Base-by-base conservation (phyloP, 2,329 filamentous ascomycete species). In the Botryotinia narcissicola region DNA sequence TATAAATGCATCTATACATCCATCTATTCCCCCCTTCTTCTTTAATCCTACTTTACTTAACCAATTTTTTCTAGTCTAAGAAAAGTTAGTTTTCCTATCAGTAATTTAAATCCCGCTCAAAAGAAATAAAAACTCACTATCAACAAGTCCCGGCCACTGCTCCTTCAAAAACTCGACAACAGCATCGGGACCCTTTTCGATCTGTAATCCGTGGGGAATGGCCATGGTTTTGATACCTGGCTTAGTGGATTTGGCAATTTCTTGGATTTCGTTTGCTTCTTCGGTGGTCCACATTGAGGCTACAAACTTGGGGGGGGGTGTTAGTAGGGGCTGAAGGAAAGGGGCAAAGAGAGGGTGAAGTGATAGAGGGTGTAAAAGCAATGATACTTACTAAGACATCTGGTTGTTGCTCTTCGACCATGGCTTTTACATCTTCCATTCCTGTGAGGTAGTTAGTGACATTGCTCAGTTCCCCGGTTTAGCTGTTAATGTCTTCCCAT, bases 231-330 rank as follows among this genome's bases (percentile, higher is more conserved):
- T 86, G 75, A 88, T 83, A 16, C 83, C 82, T 0, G 86, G 86
- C 35, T 83, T 80, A 40, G 84, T 62, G 35, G 60, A 62, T n/a
- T 62, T 40, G 60, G 60, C 25, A n/a, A 57, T 57, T 57, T 57
- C 51, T 18, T 57, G 80, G 40, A 88, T 87, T 74, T 83, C 78
- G 10, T 81, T 77, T 37, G 83, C 83, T 79, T 89, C 82, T 75
- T 88, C 85, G 0, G 83, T 77, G 0, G 83, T 83, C 84, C 83
- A 85, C 84, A 84, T 85, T n/a, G 83, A 91, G 4, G 90, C 89
- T 70, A 86, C 88, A 82, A 90, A 90, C 87, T 90, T 25, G 22
- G 9, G 25, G 16, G 29, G 35, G 5, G 14, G 14, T 32, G 51
- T 57, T 18, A 57, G 51, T n/a, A 2, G 32, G 35, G 35, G 35